Percentiles rank a stretch among this genome's conserved stretches.
phyloP scores from a whole-genome alignment of 169 alveolate species.

The Cryptosporidium baileyi region DNA sequence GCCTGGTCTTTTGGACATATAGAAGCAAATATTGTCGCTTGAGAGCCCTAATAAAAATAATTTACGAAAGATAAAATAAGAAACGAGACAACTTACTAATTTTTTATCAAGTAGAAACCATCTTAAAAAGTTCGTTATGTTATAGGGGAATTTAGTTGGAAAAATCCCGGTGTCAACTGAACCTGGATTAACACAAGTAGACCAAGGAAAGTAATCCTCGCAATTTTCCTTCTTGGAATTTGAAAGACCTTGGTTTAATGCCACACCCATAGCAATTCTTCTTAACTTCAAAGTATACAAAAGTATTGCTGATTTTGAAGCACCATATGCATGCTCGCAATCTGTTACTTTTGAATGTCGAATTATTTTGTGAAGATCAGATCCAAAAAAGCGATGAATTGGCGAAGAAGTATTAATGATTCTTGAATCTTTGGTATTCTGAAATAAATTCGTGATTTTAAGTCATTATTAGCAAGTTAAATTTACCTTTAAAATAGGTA shows the following conservation, averaged over 20 bases:
- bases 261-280: constrained; percentile 61
- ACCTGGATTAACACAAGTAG: constrained; percentile 69
- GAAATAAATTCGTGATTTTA: not conserved
- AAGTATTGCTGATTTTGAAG: constrained; percentile 61
- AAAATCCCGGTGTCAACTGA: constrained; percentile 35
- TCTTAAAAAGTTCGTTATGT: not conserved
- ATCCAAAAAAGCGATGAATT: constrained; percentile 45
- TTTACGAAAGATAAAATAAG: not conserved
- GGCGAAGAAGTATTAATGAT: constrained; percentile 62
- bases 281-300: constrained; percentile 42
- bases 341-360: constrained; percentile 13
- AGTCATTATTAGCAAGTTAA: not conserved
- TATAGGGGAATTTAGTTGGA: constrained; percentile 21
- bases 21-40: constrained; percentile 61
- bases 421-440: constrained; percentile 44
- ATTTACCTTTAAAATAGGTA: constrained; percentile 41
- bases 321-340: constrained; percentile 27
- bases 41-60: constrained; percentile 11
- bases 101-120: constrained; percentile 22
- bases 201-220: constrained; percentile 27
- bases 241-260: not conserved
- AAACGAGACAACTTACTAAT: not conserved
- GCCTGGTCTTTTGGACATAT: constrained; percentile 56
- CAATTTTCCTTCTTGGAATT: not conserved
- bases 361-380: constrained; percentile 28